Percentiles rank a stretch among this genome's conserved stretches.
Evolutionary conservation across 2,329 filamentous ascomycete genomes (phyloP).

Genomic region (Colletotrichum zoysiae): DNA sequence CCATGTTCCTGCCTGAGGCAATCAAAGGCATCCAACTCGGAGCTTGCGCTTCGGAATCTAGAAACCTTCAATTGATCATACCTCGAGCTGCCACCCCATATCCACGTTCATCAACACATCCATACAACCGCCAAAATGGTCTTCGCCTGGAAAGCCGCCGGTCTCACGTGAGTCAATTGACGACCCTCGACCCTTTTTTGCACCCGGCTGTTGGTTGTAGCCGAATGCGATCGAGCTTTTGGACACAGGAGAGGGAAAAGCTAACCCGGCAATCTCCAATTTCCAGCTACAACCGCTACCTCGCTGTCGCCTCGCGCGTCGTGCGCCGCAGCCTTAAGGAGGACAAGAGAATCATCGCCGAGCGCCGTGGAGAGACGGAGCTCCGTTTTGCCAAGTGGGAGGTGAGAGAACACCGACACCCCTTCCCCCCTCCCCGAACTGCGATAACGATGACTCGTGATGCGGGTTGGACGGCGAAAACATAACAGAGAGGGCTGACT

Average conservation of each 20-base stretch:
- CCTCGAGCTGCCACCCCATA: constrained; percentile 46
- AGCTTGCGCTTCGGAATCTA: constrained; percentile 42
- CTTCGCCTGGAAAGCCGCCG: constrained; percentile 98
- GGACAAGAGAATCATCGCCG: constrained; percentile 85
- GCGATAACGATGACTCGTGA: constrained; percentile 10
- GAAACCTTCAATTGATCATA: constrained; percentile 51
- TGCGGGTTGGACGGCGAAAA: not conserved
- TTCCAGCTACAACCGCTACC: constrained; percentile 98
- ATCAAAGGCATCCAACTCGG: constrained; percentile 43
- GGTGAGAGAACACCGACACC: constrained; percentile 68
- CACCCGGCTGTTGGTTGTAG: not conserved
- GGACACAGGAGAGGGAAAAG: constrained; percentile 43
- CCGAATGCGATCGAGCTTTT: not conserved
- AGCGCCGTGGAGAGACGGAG: constrained; percentile 91
- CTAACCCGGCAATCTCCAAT: constrained; percentile 50
- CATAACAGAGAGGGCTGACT: constrained; percentile 32
- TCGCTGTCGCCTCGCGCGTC: constrained; percentile 92
- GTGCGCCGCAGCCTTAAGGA: constrained; percentile 98
- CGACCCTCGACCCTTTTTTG: constrained; percentile 9
- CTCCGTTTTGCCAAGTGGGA: constrained; percentile 94
- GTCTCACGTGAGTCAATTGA: constrained; percentile 82
- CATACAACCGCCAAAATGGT: constrained; percentile 78
- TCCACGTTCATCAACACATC: constrained; percentile 50
- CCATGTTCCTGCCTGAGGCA: constrained; percentile 33
- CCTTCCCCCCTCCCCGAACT: not conserved